phyloP scores from a whole-genome alignment of 2,329 filamentous ascomycete genomes.

The Colletotrichum lini region DNA sequence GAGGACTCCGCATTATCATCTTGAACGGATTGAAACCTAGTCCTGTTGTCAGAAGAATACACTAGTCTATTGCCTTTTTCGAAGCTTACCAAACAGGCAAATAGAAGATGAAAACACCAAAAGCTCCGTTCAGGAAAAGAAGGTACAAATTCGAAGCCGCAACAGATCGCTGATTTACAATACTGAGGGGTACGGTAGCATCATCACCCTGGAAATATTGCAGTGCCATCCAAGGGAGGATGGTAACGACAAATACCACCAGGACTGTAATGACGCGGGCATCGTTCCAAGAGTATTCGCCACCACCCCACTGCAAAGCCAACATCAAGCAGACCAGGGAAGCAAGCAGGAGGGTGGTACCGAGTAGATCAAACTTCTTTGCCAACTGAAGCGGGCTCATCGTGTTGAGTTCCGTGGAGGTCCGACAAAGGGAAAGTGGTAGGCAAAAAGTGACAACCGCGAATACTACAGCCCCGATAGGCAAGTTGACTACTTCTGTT shows the following conservation, averaged over 20 bases:
- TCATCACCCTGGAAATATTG: constrained; percentile 60
- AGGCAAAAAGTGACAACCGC: constrained; percentile 48
- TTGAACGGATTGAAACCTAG: constrained; percentile 58
- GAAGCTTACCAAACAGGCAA: constrained; percentile 55
- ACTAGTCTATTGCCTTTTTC: background rate
- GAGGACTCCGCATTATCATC: constrained; percentile 55
- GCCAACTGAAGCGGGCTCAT: constrained; percentile 18
- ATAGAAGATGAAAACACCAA: constrained; percentile 58
- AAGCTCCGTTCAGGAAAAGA: constrained; percentile 3
- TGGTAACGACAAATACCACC: constrained; percentile 46
- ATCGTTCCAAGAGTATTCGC: constrained; percentile 48
- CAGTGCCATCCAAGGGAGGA: constrained; percentile 48
- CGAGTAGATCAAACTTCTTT: constrained; percentile 45
- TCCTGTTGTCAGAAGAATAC: background rate
- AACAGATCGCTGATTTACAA: background rate
- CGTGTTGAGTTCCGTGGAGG: background rate
- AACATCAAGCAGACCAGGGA: constrained; percentile 56
- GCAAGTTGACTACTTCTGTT: constrained; percentile 48
- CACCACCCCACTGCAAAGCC: constrained; percentile 59
- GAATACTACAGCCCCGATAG: constrained; percentile 28
- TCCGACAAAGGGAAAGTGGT: background rate
- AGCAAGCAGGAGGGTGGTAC: constrained; percentile 35
- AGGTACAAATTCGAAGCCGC: constrained; percentile 3
- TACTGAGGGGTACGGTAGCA: constrained; percentile 59
- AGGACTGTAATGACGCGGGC: constrained; percentile 49